Percentiles rank a stretch among this genome's conserved stretches.
Conservation (phyloP, 2,329 filamentous ascomycete species). For the Fusarium nodosum region DNA sequence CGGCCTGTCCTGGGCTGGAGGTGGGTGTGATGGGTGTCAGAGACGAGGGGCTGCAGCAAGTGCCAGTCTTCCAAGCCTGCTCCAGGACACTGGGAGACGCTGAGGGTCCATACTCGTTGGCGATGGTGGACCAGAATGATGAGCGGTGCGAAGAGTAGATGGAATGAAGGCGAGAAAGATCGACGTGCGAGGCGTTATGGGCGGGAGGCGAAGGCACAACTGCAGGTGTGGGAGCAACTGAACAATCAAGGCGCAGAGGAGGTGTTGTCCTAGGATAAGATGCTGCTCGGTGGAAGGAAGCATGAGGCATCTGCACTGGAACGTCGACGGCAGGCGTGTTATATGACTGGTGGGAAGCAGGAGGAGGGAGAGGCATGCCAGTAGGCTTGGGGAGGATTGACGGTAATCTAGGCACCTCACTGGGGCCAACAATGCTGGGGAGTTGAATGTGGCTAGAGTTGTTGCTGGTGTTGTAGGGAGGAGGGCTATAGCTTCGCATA, state of each 20-base stretch:
- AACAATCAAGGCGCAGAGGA: constrained; percentile 72
- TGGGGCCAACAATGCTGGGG: constrained; percentile 64
- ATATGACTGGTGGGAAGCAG: constrained; percentile 57
- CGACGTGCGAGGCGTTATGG: constrained; percentile 63
- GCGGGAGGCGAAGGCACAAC: constrained; percentile 54
- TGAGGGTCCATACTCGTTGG: constrained; percentile 76
- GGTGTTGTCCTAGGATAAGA: constrained; percentile 57
- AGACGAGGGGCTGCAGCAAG: constrained; percentile 57
- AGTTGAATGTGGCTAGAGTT: constrained; percentile 63
- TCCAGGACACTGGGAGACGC: constrained; percentile 74
- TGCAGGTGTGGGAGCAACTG: constrained; percentile 57
- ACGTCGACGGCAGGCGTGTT: constrained; percentile 60
- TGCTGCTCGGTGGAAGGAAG: constrained; percentile 54
- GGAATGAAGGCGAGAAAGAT: constrained; percentile 74
- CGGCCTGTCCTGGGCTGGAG: constrained; percentile 63
- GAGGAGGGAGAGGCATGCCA: constrained; percentile 61
- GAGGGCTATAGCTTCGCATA: constrained; percentile 60
- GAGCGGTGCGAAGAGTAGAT: constrained; percentile 79
- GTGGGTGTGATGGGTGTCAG: constrained; percentile 67
- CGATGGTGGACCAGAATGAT: constrained; percentile 80
- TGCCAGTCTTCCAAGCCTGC: constrained; percentile 74
- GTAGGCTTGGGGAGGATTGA: constrained; percentile 76
- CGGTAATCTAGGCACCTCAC: constrained; percentile 65
- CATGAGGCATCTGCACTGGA: constrained; percentile 60
- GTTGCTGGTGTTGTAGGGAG: constrained; percentile 56